These are phyloP conservation scores for Daldinia childiae DNA, from an alignment of 495 filamentous ascomycete genomes.

Conservation along the genomic window DNA sequence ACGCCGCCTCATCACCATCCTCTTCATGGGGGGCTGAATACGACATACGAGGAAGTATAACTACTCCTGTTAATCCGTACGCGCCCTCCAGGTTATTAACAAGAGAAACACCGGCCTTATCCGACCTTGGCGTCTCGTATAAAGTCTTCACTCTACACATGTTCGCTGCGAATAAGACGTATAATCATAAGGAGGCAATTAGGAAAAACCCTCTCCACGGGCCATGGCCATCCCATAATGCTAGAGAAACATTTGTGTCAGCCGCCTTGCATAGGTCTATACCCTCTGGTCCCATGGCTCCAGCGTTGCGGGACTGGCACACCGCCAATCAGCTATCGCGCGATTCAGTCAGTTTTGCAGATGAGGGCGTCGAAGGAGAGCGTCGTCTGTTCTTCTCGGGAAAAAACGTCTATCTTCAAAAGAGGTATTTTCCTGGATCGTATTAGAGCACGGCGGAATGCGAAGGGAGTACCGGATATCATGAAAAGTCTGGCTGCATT, in stretches of 20 bases:
- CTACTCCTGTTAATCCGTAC: conserved; percentile 27
- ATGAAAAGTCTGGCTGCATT: conserved; percentile 49
- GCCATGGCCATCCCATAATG: conserved; percentile 48
- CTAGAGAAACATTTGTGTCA: conserved; percentile 41
- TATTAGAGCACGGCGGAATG: conserved; percentile 37
- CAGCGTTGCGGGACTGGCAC: conserved; percentile 61
- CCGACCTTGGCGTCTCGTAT: conserved; percentile 35
- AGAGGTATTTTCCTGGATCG: conserved; percentile 38
- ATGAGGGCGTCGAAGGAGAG: conserved; percentile 34
- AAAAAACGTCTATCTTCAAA: conserved; percentile 34
- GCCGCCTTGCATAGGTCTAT: conserved; percentile 48
- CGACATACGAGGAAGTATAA: conserved; percentile 37
- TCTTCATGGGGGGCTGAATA: conserved; percentile 32
- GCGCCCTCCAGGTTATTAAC: conserved; percentile 15
- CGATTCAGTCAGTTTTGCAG: conserved; percentile 32
- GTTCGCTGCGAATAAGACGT: conserved; percentile 45
- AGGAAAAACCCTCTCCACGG: conserved; percentile 53
- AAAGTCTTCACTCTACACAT: conserved; percentile 52
- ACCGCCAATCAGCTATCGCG: conserved; percentile 48
- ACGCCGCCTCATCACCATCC: neutral
- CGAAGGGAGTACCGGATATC: conserved; percentile 36
- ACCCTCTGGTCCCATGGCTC: conserved; percentile 48
- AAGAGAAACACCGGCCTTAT: conserved; percentile 31
- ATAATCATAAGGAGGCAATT: conserved; percentile 49
- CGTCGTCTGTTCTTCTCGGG: conserved; percentile 32